phyloP scores from a whole-genome alignment of 2,329 filamentous ascomycete genomes.

The Dactylellina haptotyla region DNA sequence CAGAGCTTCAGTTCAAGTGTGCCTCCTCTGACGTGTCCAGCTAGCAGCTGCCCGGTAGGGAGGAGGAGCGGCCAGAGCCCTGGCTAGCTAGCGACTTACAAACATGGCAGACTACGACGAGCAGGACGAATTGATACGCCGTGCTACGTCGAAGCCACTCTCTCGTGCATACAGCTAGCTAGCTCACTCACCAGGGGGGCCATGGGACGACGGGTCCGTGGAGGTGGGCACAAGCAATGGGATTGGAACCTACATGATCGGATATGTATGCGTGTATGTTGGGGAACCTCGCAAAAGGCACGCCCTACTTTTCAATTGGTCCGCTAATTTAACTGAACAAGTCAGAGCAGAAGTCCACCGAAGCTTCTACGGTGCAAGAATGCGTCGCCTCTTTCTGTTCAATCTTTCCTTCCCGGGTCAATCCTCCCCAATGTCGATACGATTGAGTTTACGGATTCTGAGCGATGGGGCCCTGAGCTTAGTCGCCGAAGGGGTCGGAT shows the following conservation, averaged over 20 bases:
- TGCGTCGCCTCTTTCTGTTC: conserved; percentile 35
- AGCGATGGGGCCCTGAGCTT: conserved; percentile 20
- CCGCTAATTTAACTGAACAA: conserved; percentile 53
- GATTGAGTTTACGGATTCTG: conserved; percentile 23
- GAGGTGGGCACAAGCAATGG: conserved; percentile 24
- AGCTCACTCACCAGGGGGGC: conserved; percentile 12
- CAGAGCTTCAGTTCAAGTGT: conserved; percentile 18
- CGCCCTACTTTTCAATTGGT: conserved; percentile 54
- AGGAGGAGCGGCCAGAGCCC: background rate
- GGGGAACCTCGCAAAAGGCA: conserved; percentile 34
- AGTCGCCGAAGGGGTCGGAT: conserved; percentile 42
- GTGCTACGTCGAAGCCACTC: conserved; percentile 42
- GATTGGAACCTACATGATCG: conserved; percentile 33
- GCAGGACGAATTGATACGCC: conserved; percentile 5
- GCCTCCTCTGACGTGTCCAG: conserved; percentile 48
- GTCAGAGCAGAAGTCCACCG: conserved; percentile 53
- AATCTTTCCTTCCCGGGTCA: conserved; percentile 46
- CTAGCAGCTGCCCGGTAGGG: conserved; percentile 25
- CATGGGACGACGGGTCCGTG: conserved; percentile 26
- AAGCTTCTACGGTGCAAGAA: conserved; percentile 47
- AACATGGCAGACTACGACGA: background rate
- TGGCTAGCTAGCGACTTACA: background rate
- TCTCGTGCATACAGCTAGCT: conserved; percentile 38
- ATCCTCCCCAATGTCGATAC: conserved; percentile 13
- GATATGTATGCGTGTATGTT: conserved; percentile 42